A percentile compares a stretch with the other conserved stretches of the same genome.
Evolutionary conservation across 2,329 filamentous ascomycete species (phyloP).

Genomic region (Apiospora marii): DNA sequence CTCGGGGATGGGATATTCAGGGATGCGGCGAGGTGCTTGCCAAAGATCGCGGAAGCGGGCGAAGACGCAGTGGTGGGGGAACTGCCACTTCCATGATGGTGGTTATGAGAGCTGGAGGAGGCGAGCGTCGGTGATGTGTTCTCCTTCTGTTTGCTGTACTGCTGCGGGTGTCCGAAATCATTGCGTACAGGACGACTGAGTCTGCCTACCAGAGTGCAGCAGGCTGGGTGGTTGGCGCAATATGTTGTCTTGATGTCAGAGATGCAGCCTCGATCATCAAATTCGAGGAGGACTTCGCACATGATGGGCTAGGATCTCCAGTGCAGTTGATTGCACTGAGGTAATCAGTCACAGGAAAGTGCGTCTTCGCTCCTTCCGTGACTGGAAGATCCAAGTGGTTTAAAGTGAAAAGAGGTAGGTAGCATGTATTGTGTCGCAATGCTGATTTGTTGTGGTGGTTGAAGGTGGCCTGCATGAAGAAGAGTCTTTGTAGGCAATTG

Average conservation of each 20-base stretch:
- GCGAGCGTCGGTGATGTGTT: not conserved
- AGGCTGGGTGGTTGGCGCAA: conserved; percentile 10
- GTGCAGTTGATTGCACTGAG: not conserved
- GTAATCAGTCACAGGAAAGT: not conserved
- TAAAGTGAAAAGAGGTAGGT: not conserved
- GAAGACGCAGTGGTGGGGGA: not conserved
- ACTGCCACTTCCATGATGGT: not conserved
- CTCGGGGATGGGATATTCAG: not conserved
- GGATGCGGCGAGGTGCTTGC: not conserved
- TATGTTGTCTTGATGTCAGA: not conserved
- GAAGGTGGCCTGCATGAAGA: not conserved
- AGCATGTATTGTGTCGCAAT: not conserved
- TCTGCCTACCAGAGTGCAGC: not conserved
- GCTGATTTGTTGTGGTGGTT: not conserved
- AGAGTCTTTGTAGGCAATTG: not conserved
- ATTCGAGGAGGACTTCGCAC: not conserved
- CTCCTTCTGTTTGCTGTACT: not conserved
- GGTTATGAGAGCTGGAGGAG: not conserved
- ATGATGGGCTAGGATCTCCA: not conserved
- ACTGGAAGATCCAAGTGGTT: not conserved
- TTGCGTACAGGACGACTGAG: conserved; percentile 9
- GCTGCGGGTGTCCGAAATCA: conserved; percentile 5
- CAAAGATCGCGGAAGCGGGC: not conserved
- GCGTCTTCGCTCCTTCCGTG: not conserved
- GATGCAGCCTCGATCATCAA: not conserved